Evolutionary conservation across 1,284 basidiomycete species (phyloP).

Genomic region (Pseudomicrostroma phylloplanum): DNA sequence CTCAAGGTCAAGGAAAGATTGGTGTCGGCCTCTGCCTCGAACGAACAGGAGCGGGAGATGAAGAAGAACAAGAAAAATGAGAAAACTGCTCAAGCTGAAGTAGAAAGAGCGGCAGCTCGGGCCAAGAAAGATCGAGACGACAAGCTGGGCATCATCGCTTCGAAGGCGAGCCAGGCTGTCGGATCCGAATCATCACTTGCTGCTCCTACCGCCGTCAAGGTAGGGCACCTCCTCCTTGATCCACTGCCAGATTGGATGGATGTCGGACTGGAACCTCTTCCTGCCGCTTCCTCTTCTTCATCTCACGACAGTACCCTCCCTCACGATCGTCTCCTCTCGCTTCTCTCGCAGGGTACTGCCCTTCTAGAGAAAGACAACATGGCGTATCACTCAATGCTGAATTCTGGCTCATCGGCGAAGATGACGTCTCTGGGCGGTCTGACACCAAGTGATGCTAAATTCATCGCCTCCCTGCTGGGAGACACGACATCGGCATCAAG

Average conservation of each 20-base stretch:
- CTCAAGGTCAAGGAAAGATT: constrained; percentile 33
- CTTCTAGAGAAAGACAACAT: constrained; percentile 34
- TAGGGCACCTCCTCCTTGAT: constrained; percentile 25
- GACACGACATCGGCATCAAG: constrained; percentile 2
- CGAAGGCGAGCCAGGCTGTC: constrained; percentile 2
- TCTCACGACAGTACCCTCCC: neutral
- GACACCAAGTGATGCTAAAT: constrained; percentile 42
- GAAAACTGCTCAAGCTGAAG: neutral
- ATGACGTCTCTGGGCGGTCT: constrained; percentile 34
- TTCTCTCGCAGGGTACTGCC: constrained; percentile 32
- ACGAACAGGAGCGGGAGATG: constrained; percentile 13
- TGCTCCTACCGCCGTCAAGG: constrained; percentile 5
- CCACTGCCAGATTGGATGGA: constrained; percentile 33
- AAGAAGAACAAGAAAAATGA: constrained; percentile 18
- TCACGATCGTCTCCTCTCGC: constrained; percentile 23
- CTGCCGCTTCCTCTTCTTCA: constrained; percentile 1
- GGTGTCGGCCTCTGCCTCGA: neutral
- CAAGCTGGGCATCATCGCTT: neutral
- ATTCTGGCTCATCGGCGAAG: constrained; percentile 31
- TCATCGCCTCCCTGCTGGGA: constrained; percentile 40
- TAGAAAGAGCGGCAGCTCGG: neutral
- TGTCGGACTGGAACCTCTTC: constrained; percentile 22
- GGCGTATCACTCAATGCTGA: constrained; percentile 34
- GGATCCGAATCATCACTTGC: constrained; percentile 7
- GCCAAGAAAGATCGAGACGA: neutral